Percentiles rank a stretch among this genome's conserved stretches.
These are phyloP conservation scores for Hypsizygus marmoreus DNA, from an alignment of 768 basidiomycete genomes.

Conservation along the genomic window DNA sequence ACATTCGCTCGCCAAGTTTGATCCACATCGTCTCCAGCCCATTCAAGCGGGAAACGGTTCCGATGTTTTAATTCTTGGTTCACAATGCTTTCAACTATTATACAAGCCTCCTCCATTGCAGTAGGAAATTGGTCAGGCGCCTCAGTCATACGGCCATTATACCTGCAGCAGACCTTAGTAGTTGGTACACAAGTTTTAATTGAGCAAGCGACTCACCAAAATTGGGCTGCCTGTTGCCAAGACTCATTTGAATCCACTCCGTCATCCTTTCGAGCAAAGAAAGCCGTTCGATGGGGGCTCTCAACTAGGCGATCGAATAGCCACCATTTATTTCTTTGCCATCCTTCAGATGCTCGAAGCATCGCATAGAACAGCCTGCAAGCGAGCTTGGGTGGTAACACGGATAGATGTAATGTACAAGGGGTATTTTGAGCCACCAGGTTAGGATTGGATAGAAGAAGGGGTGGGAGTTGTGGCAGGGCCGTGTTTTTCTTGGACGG, in stretches of 20 bases:
- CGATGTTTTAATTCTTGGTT: slow-evolving; percentile 70
- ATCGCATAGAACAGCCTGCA: slow-evolving; percentile 74
- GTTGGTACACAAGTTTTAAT: neutral
- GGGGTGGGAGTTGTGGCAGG: slow-evolving; percentile 50
- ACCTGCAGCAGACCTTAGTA: slow-evolving; percentile 56
- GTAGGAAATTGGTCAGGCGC: slow-evolving; percentile 59
- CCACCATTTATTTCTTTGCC: slow-evolving; percentile 84
- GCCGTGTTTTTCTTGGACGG: slow-evolving; percentile 38
- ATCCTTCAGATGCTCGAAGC: slow-evolving; percentile 58
- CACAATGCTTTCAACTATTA: slow-evolving; percentile 67
- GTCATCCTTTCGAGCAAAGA: slow-evolving; percentile 61
- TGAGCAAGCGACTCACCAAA: slow-evolving; percentile 50
- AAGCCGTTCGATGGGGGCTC: slow-evolving; percentile 81
- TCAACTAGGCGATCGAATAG: slow-evolving; percentile 80
- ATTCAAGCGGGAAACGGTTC: slow-evolving; percentile 65
- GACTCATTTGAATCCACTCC: slow-evolving; percentile 44
- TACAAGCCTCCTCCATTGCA: slow-evolving; percentile 80
- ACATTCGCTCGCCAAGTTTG: slow-evolving; percentile 77
- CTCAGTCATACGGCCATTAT: slow-evolving; percentile 70
- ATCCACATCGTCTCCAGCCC: slow-evolving; percentile 41
- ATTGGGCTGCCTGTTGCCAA: slow-evolving; percentile 76
- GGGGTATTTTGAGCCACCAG: slow-evolving; percentile 72
- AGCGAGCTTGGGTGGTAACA: slow-evolving; percentile 76
- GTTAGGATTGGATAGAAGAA: slow-evolving; percentile 61
- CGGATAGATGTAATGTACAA: slow-evolving; percentile 69